Base-by-base conservation (phyloP, 1,284 basidiomycete genomes). In the Phylloboletellus chloephorus region DNA sequence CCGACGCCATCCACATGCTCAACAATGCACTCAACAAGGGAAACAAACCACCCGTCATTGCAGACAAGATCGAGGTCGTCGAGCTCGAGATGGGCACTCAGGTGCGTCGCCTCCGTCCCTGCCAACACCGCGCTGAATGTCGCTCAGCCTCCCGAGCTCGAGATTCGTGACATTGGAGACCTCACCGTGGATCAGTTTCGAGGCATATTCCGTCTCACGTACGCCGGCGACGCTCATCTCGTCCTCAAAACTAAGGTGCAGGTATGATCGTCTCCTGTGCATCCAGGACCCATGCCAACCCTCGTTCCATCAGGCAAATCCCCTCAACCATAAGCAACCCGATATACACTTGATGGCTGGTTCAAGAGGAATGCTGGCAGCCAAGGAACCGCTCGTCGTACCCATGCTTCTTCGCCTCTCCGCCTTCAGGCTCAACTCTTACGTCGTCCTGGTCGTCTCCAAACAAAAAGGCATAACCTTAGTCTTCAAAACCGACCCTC, bases 401-500 rank as follows among this genome's bases (percentile, higher is more conserved):
- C 96, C 96, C 31, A 98, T 98, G 95, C 85, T 92, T 17, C 82
- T 99, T 35, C 87, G 92, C n/a, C 82, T 99, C 6, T 97, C 92
- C 4, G 80, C 89, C 55, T 89, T 99, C 64, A 85, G 85, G 50
- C 82, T 99, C 24, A 86, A 84, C 53, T 96, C 95, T 23, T 98
- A 98, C 57, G 89, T 99, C 53, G 95, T 98, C 48, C 81, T 98
- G 34, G 94, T 98, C 55, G 90, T 98, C 40, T 97, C 93, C 19
- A 90, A 90, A 51, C 87, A 88, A 61, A 98, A 98, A 59, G 96
- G 96, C 36, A 97, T 98, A 62, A 98, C 96, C 0, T 79, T 98
- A 33, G 96, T 98, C 17, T 99, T 99, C 82, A 98, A 98, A 69
- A 98, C 97, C 42, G 96, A 99, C 65, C 96, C 96, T 0, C 76